Conservation (phyloP, 2,329 filamentous ascomycete genomes). For the Xylariaceae sp. region DNA sequence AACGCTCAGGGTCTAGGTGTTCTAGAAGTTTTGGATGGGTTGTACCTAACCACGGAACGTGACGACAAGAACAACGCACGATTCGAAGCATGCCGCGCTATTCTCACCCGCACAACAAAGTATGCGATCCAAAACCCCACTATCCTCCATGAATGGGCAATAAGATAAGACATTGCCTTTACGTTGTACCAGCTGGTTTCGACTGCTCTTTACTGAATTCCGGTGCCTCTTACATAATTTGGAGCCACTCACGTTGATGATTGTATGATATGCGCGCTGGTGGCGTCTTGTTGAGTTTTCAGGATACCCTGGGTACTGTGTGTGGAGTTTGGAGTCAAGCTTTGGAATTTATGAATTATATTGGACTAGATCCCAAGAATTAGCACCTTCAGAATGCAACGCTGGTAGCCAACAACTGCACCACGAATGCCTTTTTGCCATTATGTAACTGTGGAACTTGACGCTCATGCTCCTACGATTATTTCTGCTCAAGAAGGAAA, state of each 20-base stretch:
- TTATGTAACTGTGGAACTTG: too few relatives aligned
- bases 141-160: slow-evolving; percentile 49
- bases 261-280: slow-evolving; percentile 16
- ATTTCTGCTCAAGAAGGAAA: too few relatives aligned
- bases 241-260: slow-evolving; percentile 6
- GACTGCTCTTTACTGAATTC: neutral
- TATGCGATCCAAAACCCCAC: slow-evolving; percentile 46
- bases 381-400: too few relatives aligned
- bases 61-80: slow-evolving; percentile 47
- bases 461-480: too few relatives aligned
- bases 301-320: slow-evolving; percentile 22
- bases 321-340: slow-evolving; percentile 3
- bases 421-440: too few relatives aligned
- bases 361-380: too few relatives aligned
- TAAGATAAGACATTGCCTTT: neutral
- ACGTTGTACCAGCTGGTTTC: neutral
- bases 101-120: slow-evolving; percentile 47
- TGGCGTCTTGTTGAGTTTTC: slow-evolving; percentile 11
- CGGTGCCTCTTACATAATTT: neutral
- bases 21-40: slow-evolving; percentile 52
- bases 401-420: too few relatives aligned
- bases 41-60: slow-evolving; percentile 42
- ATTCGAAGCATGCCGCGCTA: slow-evolving; percentile 53
- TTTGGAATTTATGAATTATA: neutral
- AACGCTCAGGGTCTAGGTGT: slow-evolving; percentile 53